These are phyloP conservation scores for Cairneyella variabilis DNA, from an alignment of 495 filamentous ascomycete species.

Conservation along the genomic window DNA sequence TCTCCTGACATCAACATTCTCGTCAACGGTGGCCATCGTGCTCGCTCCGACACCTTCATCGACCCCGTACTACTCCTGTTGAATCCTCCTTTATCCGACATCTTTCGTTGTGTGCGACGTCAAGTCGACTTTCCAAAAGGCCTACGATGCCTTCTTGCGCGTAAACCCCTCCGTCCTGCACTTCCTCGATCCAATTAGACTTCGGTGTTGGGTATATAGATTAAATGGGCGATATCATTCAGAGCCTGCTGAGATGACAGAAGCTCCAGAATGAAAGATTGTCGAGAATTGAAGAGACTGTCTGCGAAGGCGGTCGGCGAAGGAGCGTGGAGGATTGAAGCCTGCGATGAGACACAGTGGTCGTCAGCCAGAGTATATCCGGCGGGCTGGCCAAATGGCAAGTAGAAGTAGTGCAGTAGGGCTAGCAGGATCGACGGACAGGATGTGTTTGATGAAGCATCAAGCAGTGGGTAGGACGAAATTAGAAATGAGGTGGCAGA, in stretches of 20 bases:
- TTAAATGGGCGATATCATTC: conserved; percentile 32
- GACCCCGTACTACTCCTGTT: conserved; percentile 26
- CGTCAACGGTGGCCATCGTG: conserved; percentile 67
- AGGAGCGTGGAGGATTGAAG: conserved; percentile 23
- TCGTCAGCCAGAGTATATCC: conserved; percentile 32
- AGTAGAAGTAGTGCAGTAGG: conserved; percentile 15
- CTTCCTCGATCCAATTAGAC: conserved; percentile 2
- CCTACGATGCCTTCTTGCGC: not conserved
- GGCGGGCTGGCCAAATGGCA: conserved; percentile 14
- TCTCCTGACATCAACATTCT: conserved; percentile 67
- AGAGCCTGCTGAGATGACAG: conserved; percentile 55
- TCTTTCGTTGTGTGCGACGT: conserved; percentile 28
- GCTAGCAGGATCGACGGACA: conserved; percentile 22
- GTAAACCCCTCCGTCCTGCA: conserved; percentile 5
- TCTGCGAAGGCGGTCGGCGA: conserved; percentile 19
- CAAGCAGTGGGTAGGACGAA: too few species aligned
- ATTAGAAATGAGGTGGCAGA: conserved; percentile 33
- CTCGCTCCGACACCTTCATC: conserved; percentile 51
- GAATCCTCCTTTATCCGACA: conserved; percentile 40
- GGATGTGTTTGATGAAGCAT: conserved; percentile 42
- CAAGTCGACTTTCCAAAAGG: conserved; percentile 20
- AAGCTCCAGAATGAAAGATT: conserved; percentile 27
- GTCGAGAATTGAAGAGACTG: conserved; percentile 25
- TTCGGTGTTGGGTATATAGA: conserved; percentile 5
- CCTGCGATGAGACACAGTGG: conserved; percentile 38